phyloP scores from a whole-genome alignment of 768 basidiomycete genomes.

The Phaeotremella fagi region DNA sequence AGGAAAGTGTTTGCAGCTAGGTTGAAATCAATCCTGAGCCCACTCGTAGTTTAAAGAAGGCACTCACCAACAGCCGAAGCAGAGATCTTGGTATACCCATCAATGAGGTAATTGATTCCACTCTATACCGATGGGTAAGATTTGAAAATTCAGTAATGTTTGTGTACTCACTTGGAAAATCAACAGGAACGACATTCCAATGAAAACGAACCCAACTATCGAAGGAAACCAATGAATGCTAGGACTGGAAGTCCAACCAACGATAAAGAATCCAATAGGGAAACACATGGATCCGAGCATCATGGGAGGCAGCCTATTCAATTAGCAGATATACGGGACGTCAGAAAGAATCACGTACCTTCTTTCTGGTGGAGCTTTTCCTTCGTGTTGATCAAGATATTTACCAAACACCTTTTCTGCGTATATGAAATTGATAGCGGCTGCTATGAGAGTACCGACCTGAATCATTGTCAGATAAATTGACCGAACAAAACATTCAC shows the following conservation, averaged over 20 bases:
- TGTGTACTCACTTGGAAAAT: slow-evolving; percentile 46
- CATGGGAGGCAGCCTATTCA: slow-evolving; percentile 43
- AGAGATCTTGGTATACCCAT: slow-evolving; percentile 39
- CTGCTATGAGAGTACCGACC: slow-evolving; percentile 45
- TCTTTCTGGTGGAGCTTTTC: slow-evolving; percentile 41
- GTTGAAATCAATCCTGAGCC: background rate
- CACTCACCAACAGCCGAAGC: slow-evolving; percentile 25
- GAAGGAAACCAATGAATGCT: slow-evolving; percentile 35
- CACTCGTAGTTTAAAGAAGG: background rate
- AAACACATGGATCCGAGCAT: slow-evolving; percentile 46
- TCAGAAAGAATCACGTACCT: slow-evolving; percentile 10
- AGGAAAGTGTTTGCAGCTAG: slow-evolving; percentile 44
- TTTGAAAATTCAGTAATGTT: background rate
- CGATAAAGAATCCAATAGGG: slow-evolving; percentile 43
- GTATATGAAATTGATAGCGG: slow-evolving; percentile 39
- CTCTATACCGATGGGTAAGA: slow-evolving; percentile 6
- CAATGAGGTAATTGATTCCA: slow-evolving; percentile 42
- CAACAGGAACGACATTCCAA: slow-evolving; percentile 46
- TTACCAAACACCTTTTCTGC: slow-evolving; percentile 33
- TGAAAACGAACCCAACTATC: slow-evolving; percentile 39
- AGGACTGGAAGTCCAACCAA: slow-evolving; percentile 40
- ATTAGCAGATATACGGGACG: background rate
- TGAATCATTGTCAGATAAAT: slow-evolving; percentile 12
- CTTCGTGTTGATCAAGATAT: slow-evolving; percentile 29
- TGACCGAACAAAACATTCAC: slow-evolving; percentile 19